Base-by-base conservation (phyloP, 2,329 filamentous ascomycete species). In the Gremmenia infestans region DNA sequence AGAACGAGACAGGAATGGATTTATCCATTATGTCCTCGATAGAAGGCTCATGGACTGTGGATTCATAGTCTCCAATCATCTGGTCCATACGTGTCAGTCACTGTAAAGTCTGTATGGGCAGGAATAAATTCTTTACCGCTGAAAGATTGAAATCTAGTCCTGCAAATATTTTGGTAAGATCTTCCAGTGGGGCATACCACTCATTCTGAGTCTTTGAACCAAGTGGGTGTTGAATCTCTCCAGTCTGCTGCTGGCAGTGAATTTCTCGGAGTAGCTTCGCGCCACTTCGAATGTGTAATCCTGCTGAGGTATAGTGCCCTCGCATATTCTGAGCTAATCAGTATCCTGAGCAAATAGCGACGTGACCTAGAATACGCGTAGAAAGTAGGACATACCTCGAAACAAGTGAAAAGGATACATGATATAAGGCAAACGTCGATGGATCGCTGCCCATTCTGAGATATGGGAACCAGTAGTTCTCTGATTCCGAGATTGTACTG, bases 401-500 rank as follows among this genome's bases (percentile, higher is more conserved):
- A 57, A 40, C 51, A 60, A 40, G 54, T 40, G 37, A 63, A 64
- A 14, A 64, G 54, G 40, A 65, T 43, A 32, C 60, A 63, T 8
- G 63, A 19, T 8, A 64, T 61, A 9, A 65, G 45, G 2, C 46
- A 57, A 45, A 64, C 57, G 57, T 64, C 57, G 17, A 60, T 39
- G 3, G 47, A 49, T 49, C 37, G 48, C 39, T 55, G 17, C 39
- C 43, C 53, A 47, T 48, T 17, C 6, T 40, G 23, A 42, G 57
- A 53, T 1, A 54, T 9, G 3, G 58, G 57, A 36, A 40, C 45
- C 6, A 64, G 8, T 3, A 64, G 42, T 8, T 57, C 28, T 40
- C 47, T 53, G n/a, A 65, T 64, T 2, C 59, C 54, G 12, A 56
- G 28, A 50, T 57, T 57, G 17, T 63, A 65, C 51, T 65, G 42